Base-by-base conservation (phyloP, 371 early-diverging fungal genomes). In the Rhizomucor miehei region DNA sequence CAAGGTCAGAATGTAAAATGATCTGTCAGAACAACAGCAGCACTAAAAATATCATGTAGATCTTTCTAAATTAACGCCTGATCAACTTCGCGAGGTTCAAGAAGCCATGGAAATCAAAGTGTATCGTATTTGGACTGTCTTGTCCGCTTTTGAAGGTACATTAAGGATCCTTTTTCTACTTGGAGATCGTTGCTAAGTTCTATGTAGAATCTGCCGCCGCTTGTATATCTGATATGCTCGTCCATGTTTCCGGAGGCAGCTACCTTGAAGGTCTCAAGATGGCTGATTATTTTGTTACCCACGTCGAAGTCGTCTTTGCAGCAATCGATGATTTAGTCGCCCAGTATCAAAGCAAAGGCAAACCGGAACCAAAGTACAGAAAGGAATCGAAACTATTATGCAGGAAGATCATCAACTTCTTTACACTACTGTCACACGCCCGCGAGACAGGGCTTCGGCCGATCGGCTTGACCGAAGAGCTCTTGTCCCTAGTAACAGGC, bases 151-250 rank as follows among this genome's bases (percentile, higher is more conserved):
- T 54, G 64, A 64, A 59, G 95, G 61, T 55, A 60, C 29, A n/a
- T n/a, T n/a, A 8, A 45, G 34, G 23, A 29, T 52, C 21, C 19
- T 44, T 41, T 51, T 44, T 46, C 25, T 50, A 2, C n/a, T n/a
- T n/a, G n/a, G n/a, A n/a, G n/a, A 29, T 3, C 29, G 29, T 29
- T 5, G 29, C 29, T 29, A 43, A 3, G 1, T 14, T 51, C 34
- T 37, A 8, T 24, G n/a, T 51, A 75, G 98, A 97, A 63, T 93
- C 95, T 8, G 88, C 95, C 3, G 97, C 98, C 19, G 93, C 94
- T 9, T 96, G 95, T 70, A 97, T 98, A 52, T 94, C 95, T 2
- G 94, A 94, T 51, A 98, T 97, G 93, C 73, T 98, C 25, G 66
- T 94, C 38, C 90, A 94, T 62, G 91, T 97, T 9, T 92, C 96